Conservation (phyloP, 2,329 filamentous ascomycete genomes). For the Cordyceps fumosorosea region DNA sequence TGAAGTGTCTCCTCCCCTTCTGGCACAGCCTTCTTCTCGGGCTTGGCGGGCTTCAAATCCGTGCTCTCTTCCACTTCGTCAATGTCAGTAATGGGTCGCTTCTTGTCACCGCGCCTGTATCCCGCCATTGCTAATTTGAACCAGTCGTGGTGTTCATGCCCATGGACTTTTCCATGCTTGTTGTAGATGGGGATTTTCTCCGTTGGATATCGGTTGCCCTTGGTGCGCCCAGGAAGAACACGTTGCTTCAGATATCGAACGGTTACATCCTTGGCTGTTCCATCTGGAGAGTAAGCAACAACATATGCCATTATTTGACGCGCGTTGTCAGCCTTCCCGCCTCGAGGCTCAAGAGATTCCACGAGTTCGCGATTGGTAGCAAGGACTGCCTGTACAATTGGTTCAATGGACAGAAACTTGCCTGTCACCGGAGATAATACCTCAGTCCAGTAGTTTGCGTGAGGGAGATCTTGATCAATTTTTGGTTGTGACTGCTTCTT, state of each 20-base stretch:
- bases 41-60: conserved; percentile 66
- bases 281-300: conserved; percentile 74
- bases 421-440: conserved; percentile 75
- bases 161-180: conserved; percentile 67
- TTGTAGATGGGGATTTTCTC: conserved; percentile 80
- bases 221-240: conserved; percentile 80
- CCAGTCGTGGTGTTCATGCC: conserved; percentile 79
- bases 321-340: conserved; percentile 73
- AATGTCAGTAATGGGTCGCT: conserved; percentile 55
- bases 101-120: conserved; percentile 50
- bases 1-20: conserved; percentile 78
- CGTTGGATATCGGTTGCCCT: conserved; percentile 68
- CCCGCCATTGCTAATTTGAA: conserved; percentile 73
- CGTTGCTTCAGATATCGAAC: conserved; percentile 80
- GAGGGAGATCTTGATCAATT: conserved; percentile 71
- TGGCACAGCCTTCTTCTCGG: conserved; percentile 65
- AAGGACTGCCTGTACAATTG: conserved; percentile 61
- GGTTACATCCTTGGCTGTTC: conserved; percentile 90
- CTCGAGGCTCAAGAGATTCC: conserved; percentile 73
- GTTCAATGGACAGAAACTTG: conserved; percentile 72
- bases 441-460: conserved; percentile 91
- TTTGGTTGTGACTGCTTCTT: conserved; percentile 33
- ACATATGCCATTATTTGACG: conserved; percentile 90
- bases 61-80: conserved; percentile 75
- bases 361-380: conserved; percentile 67